Evolutionary conservation across 768 basidiomycete genomes (phyloP).

Genomic region (Cystobasidium tubakii): DNA sequence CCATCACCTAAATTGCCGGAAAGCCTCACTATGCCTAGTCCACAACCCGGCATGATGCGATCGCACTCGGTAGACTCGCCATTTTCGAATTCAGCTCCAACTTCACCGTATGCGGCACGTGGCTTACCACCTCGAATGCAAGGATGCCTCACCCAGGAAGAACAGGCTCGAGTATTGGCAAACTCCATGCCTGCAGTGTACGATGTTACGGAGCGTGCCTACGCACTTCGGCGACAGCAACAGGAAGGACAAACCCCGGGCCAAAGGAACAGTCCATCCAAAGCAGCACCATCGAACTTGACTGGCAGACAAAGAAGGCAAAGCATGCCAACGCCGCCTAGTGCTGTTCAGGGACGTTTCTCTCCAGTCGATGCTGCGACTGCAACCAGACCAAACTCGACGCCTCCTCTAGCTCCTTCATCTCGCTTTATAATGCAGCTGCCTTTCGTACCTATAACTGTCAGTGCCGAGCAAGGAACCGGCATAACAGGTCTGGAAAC

Average conservation of each 20-base stretch:
- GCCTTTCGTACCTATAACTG: background rate
- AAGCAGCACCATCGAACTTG: background rate
- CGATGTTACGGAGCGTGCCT: constrained; percentile 13
- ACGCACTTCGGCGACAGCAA: constrained; percentile 2
- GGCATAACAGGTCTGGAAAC: constrained; percentile 39
- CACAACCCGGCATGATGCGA: background rate
- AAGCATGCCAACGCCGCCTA: constrained; percentile 23
- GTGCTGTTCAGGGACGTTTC: background rate
- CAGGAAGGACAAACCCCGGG: background rate
- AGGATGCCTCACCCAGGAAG: constrained; percentile 19
- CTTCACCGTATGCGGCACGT: background rate
- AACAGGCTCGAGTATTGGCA: constrained; percentile 26
- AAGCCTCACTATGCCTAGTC: background rate
- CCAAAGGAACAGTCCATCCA: background rate
- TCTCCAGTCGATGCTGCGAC: background rate
- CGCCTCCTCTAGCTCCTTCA: constrained; percentile 37
- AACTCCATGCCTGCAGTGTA: constrained; percentile 13
- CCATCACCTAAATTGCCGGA: background rate
- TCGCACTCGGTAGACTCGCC: background rate
- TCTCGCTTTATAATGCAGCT: background rate
- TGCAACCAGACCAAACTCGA: background rate
- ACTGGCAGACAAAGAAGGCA: constrained; percentile 12
- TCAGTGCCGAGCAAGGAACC: background rate
- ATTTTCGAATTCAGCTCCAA: background rate
- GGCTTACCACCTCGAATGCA: constrained; percentile 3